Percentiles rank a stretch among this genome's conserved stretches.
Conservation (phyloP, 1,284 basidiomycete genomes). For the Puccinia hordei region DNA sequence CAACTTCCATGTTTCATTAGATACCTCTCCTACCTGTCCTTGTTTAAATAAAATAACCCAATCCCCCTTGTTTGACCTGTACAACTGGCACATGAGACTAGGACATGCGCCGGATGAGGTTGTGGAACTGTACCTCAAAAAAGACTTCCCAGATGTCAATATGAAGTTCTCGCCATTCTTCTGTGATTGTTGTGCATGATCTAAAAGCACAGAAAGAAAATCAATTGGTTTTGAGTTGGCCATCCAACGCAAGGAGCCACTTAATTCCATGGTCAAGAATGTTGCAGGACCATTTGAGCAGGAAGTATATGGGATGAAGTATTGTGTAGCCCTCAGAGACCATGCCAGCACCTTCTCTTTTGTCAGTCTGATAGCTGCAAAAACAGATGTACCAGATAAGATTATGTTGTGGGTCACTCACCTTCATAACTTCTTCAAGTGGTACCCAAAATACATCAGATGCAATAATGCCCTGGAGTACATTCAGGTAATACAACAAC, state of each 20-base stretch:
- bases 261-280: not conserved
- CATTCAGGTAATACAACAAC: not conserved
- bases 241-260: not conserved
- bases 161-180: not conserved
- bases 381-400: not conserved
- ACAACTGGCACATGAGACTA: not conserved
- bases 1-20: not conserved
- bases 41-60: not conserved
- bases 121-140: not conserved
- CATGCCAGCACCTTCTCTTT: conserved; percentile 3
- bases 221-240: not conserved
- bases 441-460: not conserved
- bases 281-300: not conserved
- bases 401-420: not conserved
- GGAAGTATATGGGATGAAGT: not conserved
- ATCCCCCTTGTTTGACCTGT: not conserved
- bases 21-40: not conserved
- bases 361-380: not conserved
- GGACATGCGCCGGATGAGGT: not conserved
- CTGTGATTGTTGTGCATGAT: not conserved
- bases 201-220: not conserved
- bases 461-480: conserved; percentile 11
- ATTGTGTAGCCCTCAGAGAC: not conserved
- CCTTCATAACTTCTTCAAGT: not conserved
- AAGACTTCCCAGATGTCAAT: not conserved